These are phyloP conservation scores for Ophiostoma ulmi DNA, from an alignment of 2,329 filamentous ascomycete genomes.

Conservation along the genomic window DNA sequence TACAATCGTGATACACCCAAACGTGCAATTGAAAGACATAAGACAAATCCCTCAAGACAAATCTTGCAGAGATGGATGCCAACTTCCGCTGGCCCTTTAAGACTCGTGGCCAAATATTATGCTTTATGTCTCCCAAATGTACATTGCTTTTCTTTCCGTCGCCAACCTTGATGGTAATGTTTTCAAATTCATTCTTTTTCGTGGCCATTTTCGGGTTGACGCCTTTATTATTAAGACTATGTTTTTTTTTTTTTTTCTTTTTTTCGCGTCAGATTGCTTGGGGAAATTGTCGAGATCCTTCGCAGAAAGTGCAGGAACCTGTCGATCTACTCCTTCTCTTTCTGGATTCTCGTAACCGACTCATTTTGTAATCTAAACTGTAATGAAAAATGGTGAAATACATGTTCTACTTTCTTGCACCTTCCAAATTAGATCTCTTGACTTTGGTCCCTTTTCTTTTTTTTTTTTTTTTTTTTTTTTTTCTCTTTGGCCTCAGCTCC, in stretches of 20 bases:
- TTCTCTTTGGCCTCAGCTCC: background rate
- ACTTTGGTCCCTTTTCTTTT: background rate
- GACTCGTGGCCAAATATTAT: background rate
- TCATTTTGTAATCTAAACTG: background rate
- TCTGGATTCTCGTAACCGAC: background rate
- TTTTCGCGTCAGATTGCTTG: background rate
- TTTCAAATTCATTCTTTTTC: background rate
- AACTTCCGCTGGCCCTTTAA: background rate
- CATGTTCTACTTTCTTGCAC: background rate
- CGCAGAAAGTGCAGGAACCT: background rate
- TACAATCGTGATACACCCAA: no score
- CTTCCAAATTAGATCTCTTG: background rate
- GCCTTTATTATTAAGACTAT: background rate
- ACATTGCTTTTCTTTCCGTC: background rate
- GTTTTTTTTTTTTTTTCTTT: no score
- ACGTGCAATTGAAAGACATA: no score
- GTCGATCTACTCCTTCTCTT: background rate
- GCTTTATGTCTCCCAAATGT: no score
- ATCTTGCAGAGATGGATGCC: background rate
- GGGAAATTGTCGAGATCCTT: background rate
- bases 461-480: background rate
- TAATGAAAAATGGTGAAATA: background rate
- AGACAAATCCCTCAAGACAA: no score
- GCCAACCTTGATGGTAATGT: background rate
- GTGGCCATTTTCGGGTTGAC: background rate